Percentiles rank a stretch among this genome's conserved stretches.
Evolutionary conservation across 331 rosid species (phyloP).

Genomic region (Malus hybrid): DNA sequence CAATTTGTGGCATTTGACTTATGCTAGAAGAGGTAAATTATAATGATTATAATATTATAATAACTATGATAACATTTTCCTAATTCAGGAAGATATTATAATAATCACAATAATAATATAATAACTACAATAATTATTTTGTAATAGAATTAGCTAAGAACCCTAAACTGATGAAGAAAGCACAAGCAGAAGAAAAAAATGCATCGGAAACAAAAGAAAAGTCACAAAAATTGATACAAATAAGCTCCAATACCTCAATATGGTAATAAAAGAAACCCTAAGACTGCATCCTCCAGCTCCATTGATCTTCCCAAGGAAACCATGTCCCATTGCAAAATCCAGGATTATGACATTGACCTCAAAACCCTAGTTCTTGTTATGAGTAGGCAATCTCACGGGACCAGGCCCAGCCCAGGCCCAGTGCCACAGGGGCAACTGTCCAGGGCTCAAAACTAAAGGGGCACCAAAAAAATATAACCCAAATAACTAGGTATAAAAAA

Average conservation of each 20-base stretch:
- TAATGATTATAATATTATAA: no score
- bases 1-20: no score
- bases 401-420: no score
- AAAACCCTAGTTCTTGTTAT: constrained; percentile 14
- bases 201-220: constrained; percentile 16
- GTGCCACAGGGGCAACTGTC: no score
- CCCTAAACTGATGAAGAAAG: constrained; percentile 28
- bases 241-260: constrained; percentile 21
- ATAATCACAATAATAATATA: no score
- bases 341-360: constrained; percentile 27
- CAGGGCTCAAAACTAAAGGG: no score
- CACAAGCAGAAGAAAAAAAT: constrained; percentile 28
- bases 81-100: no score
- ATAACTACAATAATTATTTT: no score
- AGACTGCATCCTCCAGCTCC: constrained; percentile 36
- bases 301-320: constrained; percentile 28
- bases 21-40: no score
- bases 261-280: constrained; percentile 35
- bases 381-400: constrained; percentile 27
- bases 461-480: no score
- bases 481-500: no score
- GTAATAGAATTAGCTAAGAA: constrained; percentile 14
- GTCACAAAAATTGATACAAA: constrained; percentile 14
- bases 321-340: constrained; percentile 14
- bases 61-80: no score